A percentile compares a stretch with the other conserved stretches of the same genome.
phyloP scores from a whole-genome alignment of 805 yeast species.

The Metschnikowia lunata region DNA sequence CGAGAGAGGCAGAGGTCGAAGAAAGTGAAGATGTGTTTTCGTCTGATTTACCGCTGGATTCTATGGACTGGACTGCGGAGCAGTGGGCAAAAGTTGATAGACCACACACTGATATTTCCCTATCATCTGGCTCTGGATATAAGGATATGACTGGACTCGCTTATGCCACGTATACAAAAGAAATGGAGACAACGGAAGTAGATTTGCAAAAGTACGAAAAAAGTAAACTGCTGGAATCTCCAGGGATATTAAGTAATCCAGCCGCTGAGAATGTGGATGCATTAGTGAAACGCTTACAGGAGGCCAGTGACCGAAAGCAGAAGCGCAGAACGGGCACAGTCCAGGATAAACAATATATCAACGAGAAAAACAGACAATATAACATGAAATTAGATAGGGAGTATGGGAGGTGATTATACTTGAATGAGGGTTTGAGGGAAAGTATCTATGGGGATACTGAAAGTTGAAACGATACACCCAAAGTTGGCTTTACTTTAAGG shows the following conservation, averaged over 20 bases:
- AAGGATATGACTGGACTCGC: slow-evolving; percentile 55
- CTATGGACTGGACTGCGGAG: slow-evolving; percentile 43
- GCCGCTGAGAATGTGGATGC: slow-evolving; percentile 12
- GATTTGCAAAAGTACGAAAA: slow-evolving; percentile 40
- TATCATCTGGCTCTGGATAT: slow-evolving; percentile 28
- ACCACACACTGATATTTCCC: slow-evolving; percentile 6
- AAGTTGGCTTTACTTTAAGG: not conserved
- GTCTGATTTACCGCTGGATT: slow-evolving; percentile 3
- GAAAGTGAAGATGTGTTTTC: not conserved
- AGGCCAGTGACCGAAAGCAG: slow-evolving; percentile 31
- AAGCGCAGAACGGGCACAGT: slow-evolving; percentile 36
- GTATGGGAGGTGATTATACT: slow-evolving; percentile 6
- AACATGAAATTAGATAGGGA: slow-evolving; percentile 52
- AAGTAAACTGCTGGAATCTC: not conserved
- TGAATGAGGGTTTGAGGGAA: not conserved
- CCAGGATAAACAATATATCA: slow-evolving; percentile 46
- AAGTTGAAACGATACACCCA: too few relatives aligned
- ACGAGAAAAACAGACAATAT: slow-evolving; percentile 70
- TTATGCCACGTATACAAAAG: slow-evolving; percentile 54
- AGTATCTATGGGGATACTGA: not conserved
- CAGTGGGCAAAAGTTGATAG: slow-evolving; percentile 50
- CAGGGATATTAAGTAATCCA: not conserved
- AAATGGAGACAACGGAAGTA: slow-evolving; percentile 32
- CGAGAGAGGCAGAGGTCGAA: not conserved
- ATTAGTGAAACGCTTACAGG: slow-evolving; percentile 30